Percentiles rank a stretch among this genome's conserved stretches.
These are phyloP conservation scores for Pleurostoma richardsiae DNA, from an alignment of 2,329 filamentous ascomycete genomes.

Conservation along the genomic window DNA sequence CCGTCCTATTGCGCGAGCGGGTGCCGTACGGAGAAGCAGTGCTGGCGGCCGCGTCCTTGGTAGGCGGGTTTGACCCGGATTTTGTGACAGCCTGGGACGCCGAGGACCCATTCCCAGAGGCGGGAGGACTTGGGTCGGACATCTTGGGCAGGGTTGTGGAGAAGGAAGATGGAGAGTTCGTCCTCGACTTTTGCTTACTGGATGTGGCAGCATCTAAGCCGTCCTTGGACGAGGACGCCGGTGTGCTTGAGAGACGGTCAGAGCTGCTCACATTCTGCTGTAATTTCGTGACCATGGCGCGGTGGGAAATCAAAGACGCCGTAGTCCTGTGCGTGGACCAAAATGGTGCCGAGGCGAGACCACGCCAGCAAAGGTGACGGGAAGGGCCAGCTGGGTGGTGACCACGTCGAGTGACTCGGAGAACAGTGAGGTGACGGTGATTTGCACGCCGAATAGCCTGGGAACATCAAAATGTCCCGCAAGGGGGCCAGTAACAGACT, in stretches of 20 bases:
- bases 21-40: conserved; percentile 77
- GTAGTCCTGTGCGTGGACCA: neutral
- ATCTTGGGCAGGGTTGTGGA: conserved; percentile 23
- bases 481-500: neutral
- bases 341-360: neutral
- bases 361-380: neutral
- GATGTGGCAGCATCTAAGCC: conserved; percentile 15
- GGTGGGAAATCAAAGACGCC: conserved; percentile 1
- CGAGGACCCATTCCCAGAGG: conserved; percentile 11
- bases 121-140: conserved; percentile 18
- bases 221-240: conserved; percentile 19
- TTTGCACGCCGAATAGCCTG: neutral
- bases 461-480: neutral
- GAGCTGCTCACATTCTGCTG: conserved; percentile 16
- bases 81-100: conserved; percentile 41
- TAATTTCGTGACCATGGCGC: conserved; percentile 32
- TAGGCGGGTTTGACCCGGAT: conserved; percentile 35
- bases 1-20: conserved; percentile 82
- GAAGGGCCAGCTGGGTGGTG: neutral
- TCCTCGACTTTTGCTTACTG: conserved; percentile 14
- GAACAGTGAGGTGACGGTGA: neutral
- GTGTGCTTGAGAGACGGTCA: conserved; percentile 18
- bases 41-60: conserved; percentile 46
- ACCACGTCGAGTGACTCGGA: neutral
- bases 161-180: conserved; percentile 14